Conservation (phyloP, 2,329 filamentous ascomycete species). For the Hymenoscyphus salicellus region DNA sequence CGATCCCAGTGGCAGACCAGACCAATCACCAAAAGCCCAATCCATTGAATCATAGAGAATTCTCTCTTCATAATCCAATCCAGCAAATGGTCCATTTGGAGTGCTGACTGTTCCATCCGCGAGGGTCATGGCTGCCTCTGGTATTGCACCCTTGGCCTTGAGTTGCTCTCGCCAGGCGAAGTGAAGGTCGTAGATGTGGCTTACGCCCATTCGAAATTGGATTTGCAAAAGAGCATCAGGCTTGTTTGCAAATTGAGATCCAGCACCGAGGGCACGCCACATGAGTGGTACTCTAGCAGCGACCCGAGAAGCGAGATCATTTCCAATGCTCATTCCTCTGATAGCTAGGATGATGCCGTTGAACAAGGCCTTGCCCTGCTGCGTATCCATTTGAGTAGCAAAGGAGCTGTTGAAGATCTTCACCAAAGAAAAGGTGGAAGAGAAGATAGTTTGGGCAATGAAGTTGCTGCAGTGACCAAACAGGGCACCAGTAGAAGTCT, state of each 20-base stretch:
- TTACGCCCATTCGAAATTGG: constrained; percentile 65
- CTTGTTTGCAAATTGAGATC: constrained; percentile 24
- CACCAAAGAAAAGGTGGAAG: constrained; percentile 60
- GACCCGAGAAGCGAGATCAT: constrained; percentile 62
- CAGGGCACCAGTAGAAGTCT: constrained; percentile 34
- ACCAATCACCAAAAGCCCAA: constrained; percentile 21
- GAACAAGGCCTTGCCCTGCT: constrained; percentile 55
- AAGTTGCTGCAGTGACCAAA: constrained; percentile 54
- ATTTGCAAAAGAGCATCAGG: constrained; percentile 57
- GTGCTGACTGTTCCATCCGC: neutral
- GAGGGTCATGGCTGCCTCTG: neutral
- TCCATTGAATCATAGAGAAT: constrained; percentile 23
- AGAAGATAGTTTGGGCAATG: constrained; percentile 65
- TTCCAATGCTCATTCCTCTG: constrained; percentile 58
- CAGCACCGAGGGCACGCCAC: constrained; percentile 43
- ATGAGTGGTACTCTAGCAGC: constrained; percentile 65
- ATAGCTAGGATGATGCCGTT: constrained; percentile 57
- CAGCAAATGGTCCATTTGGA: neutral
- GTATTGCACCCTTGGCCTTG: neutral
- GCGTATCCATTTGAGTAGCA: constrained; percentile 52
- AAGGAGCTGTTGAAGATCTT: constrained; percentile 67
- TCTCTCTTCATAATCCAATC: constrained; percentile 13
- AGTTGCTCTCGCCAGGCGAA: constrained; percentile 59
- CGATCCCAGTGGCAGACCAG: constrained; percentile 1
- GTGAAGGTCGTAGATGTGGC: constrained; percentile 63